Conservation (phyloP, 2,329 filamentous ascomycete genomes). For the Alternaria gaisen region DNA sequence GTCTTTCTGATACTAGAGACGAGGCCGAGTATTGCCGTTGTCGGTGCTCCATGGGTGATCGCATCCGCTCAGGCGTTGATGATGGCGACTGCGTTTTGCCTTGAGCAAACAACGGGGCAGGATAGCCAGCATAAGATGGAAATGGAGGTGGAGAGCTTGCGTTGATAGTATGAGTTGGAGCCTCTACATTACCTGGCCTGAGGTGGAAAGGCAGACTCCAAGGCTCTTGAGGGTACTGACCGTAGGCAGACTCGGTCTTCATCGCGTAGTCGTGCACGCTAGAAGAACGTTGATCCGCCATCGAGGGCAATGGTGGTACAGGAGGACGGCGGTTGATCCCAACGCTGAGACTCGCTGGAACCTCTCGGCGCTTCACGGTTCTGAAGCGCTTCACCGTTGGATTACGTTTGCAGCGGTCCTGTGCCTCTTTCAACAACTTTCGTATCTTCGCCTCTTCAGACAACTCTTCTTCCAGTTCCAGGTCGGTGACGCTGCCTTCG, state of each 20-base stretch:
- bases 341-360: slow-evolving; percentile 9
- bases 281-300: background rate
- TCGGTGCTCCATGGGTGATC: slow-evolving; percentile 2
- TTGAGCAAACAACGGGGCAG: background rate
- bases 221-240: slow-evolving; percentile 10
- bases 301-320: slow-evolving; percentile 6
- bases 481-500: slow-evolving; percentile 30
- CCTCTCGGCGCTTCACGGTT: slow-evolving; percentile 21
- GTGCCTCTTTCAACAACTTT: slow-evolving; percentile 31
- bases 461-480: slow-evolving; percentile 27
- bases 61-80: background rate
- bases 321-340: slow-evolving; percentile 4
- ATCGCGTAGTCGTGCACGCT: background rate
- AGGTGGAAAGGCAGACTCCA: slow-evolving; percentile 13
- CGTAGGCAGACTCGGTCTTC: background rate
- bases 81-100: slow-evolving; percentile 5
- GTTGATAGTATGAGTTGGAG: background rate
- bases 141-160: background rate
- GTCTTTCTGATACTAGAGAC: background rate
- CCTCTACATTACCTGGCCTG: background rate
- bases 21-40: slow-evolving; percentile 11
- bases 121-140: background rate
- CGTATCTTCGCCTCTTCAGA: slow-evolving; percentile 30
- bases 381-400: slow-evolving; percentile 30
- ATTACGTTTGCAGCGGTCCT: slow-evolving; percentile 32